These are phyloP conservation scores for Sideroxylon spinosum DNA, from an alignment of 179 eudicot species.

Conservation along the genomic window DNA sequence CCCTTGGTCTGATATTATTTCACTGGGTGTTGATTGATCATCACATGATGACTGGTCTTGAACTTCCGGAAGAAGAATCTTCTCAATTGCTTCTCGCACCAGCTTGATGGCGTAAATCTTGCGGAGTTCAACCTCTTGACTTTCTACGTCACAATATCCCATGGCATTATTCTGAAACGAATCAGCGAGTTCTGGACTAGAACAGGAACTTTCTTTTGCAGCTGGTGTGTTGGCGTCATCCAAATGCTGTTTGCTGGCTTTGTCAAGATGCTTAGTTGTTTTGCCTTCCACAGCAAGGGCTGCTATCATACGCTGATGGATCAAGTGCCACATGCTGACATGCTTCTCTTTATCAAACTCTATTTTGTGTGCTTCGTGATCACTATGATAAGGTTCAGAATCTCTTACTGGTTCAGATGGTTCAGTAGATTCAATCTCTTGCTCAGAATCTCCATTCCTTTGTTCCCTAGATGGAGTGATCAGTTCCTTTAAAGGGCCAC, in stretches of 20 bases:
- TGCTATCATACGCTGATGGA: conserved; percentile 56
- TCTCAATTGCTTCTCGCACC: conserved; percentile 64
- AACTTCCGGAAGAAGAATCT: conserved; percentile 43
- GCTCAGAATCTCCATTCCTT: conserved; percentile 11
- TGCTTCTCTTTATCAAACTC: conserved; percentile 41
- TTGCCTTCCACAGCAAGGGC: conserved; percentile 37
- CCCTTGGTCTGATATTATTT: conserved; percentile 31
- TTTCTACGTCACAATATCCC: conserved; percentile 20
- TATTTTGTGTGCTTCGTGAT: conserved; percentile 16
- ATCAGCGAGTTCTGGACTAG: neutral
- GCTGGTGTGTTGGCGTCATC: conserved; percentile 16
- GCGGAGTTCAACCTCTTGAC: conserved; percentile 31
- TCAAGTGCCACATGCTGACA: conserved; percentile 70
- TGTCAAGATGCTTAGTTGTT: conserved; percentile 27
- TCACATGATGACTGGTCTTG: conserved; percentile 44
- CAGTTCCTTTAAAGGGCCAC: neutral
- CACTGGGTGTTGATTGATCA: conserved; percentile 36
- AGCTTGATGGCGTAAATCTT: conserved; percentile 52
- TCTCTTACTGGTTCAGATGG: neutral
- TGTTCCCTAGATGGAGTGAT: neutral
- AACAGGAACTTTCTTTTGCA: conserved; percentile 6
- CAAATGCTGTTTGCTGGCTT: conserved; percentile 21
- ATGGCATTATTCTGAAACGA: neutral
- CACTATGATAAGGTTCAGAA: conserved; percentile 18
- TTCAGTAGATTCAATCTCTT: neutral